Base-by-base conservation (phyloP, 2,329 filamentous ascomycete species). In the Curvularia sp. region DNA sequence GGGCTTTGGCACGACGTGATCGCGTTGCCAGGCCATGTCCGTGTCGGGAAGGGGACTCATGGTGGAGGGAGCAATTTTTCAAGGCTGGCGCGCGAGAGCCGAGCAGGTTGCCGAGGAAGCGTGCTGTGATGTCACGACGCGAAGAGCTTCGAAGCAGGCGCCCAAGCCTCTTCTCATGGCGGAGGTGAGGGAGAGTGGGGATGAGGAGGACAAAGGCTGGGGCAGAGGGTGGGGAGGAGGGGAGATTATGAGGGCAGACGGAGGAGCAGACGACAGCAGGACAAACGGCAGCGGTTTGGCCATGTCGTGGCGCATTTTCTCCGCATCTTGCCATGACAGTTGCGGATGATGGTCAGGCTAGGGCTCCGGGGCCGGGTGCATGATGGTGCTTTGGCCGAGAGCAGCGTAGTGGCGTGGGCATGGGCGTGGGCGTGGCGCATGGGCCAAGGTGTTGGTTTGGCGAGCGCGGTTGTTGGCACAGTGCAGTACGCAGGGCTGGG, bases 271-370 rank as follows among this genome's bases (percentile, higher is more conserved):
- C 41, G 50, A 49, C 38, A 57, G 49, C 52, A 51, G 46, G 49
- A 51, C 53, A 51, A 59, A 59, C 53, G 28, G 35, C 48, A 12
- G 49, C 41, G 49, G 49, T 42, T 53, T 49, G 54, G 56, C 58
- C 49, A 52, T 55, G 39, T 55, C 51, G 54, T 58, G 55, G 58
- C 49, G 58, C 49, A 44, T 26, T 43, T 60, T 60, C 70, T 72
- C 71, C 70, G 69, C 69, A 74, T 64, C 64, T 67, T 60, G 61
- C 61, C 65, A 67, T 69, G 67, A 66, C 64, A 59, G 58, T 65
- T 66, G 60, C 63, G 66, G 61, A 62, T 38, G 57, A 52, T 22
- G 49, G 38, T 33, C 42, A 55, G 31, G 46, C 52, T 55, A 47
- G 58, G 58, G 56, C 53, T 53, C 60, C 57, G 49, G 55, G 49